Percentiles rank a stretch among this genome's conserved stretches.
Evolutionary conservation across 495 filamentous ascomycete genomes (phyloP).

Genomic region (Jackrogersella multiformis): DNA sequence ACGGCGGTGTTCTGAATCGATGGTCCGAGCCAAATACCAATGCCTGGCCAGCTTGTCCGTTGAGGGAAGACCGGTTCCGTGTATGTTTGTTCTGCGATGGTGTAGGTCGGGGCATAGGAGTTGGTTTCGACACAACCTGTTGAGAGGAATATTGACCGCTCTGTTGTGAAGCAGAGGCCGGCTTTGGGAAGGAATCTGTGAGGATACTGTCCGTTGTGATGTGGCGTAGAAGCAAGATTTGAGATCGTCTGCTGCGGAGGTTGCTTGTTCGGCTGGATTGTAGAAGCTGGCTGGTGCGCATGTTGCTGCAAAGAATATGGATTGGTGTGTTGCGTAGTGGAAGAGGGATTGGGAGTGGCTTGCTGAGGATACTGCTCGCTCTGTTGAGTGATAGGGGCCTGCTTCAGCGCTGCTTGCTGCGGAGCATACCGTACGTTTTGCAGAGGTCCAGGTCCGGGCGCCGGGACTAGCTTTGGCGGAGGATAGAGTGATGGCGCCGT

Average conservation of each 20-base stretch:
- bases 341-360: neutral
- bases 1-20: constrained; percentile 45
- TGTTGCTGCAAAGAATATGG: constrained; percentile 23
- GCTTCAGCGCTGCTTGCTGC: constrained; percentile 28
- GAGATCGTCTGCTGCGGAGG: neutral
- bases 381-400: constrained; percentile 21
- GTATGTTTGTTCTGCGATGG: constrained; percentile 38
- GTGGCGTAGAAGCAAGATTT: constrained; percentile 6
- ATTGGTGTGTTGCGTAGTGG: neutral
- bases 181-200: neutral
- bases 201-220: neutral
- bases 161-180: constrained; percentile 22
- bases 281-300: constrained; percentile 25
- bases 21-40: constrained; percentile 41
- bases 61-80: constrained; percentile 43
- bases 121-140: constrained; percentile 22
- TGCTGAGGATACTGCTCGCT: constrained; percentile 10
- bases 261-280: constrained; percentile 17
- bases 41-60: constrained; percentile 31
- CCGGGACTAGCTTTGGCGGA: constrained; percentile 9
- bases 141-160: neutral
- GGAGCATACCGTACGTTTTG: constrained; percentile 11
- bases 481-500: constrained; percentile 28
- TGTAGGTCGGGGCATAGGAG: constrained; percentile 32
- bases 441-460: constrained; percentile 9